Conservation (phyloP, 345 rosid species). For the Eucalyptus polyanthemos region DNA sequence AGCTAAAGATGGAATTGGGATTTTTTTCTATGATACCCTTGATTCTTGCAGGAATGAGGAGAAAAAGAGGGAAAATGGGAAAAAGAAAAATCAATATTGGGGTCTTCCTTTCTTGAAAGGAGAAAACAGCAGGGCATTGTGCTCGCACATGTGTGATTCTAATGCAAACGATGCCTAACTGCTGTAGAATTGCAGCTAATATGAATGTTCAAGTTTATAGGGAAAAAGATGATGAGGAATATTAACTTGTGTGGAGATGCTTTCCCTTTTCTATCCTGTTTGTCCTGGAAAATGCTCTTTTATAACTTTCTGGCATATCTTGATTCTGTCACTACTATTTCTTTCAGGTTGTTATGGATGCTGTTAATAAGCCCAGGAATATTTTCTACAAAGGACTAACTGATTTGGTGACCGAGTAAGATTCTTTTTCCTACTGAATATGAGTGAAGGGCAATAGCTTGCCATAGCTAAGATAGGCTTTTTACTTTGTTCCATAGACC, state of each 20-base stretch:
- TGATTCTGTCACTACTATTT: not conserved
- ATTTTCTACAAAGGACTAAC: constrained; percentile 74
- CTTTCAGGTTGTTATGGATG: constrained; percentile 84
- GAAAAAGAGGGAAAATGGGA: not conserved
- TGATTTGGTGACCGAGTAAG: constrained; percentile 94
- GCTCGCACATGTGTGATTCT: not conserved
- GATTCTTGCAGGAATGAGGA: not conserved
- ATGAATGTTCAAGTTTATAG: not conserved
- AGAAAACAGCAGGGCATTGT: not conserved
- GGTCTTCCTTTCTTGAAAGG: not conserved
- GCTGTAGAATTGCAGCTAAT: not conserved
- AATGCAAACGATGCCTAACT: not conserved
- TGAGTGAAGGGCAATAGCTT: not conserved
- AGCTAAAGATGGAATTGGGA: not conserved
- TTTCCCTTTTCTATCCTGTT: not conserved
- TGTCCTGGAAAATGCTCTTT: not conserved
- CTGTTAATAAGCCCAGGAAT: constrained; percentile 78
- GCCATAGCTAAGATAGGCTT: not conserved
- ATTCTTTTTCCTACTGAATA: not conserved
- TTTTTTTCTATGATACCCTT: not conserved
- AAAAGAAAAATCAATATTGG: not conserved
- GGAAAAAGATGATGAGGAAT: not conserved
- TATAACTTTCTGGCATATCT: not conserved
- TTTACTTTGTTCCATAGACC: not conserved
- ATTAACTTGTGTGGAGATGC: not conserved